Conservation (phyloP, 2,329 filamentous ascomycete species). For the Pezicula radicicola region DNA sequence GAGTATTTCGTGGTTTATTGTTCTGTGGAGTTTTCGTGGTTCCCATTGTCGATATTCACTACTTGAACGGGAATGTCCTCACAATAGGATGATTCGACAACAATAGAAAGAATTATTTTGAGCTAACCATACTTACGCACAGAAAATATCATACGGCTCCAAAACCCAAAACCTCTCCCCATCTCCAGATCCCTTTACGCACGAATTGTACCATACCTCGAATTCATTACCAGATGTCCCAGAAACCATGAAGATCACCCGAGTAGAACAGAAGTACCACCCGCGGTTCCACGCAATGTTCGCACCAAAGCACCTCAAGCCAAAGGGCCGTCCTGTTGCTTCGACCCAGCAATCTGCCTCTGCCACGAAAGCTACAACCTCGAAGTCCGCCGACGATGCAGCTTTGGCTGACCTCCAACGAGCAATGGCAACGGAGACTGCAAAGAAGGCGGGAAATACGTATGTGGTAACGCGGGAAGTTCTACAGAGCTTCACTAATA, state of each 20-base stretch:
- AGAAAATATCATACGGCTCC: conserved; percentile 54
- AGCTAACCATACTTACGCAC: conserved; percentile 10
- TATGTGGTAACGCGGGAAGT: conserved; percentile 28
- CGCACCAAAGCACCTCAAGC: neutral
- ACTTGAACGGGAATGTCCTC: conserved; percentile 8
- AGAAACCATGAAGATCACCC: conserved; percentile 4
- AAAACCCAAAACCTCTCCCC: conserved; percentile 45
- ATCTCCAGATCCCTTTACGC: conserved; percentile 42
- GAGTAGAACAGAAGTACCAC: conserved; percentile 1
- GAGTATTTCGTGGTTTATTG: conserved; percentile 4
- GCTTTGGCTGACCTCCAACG: conserved; percentile 49
- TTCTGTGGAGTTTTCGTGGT: conserved; percentile 1
- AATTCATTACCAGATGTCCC: conserved; percentile 36
- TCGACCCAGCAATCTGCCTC: conserved; percentile 9
- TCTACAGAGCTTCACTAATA: conserved; percentile 25
- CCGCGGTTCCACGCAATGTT: neutral
- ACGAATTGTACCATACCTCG: conserved; percentile 53
- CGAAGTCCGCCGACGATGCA: conserved; percentile 41
- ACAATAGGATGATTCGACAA: conserved; percentile 3
- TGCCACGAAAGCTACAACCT: conserved; percentile 24
- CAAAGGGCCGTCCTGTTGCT: conserved; percentile 1
- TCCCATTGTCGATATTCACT: conserved; percentile 3
- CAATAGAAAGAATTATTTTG: conserved; percentile 7
- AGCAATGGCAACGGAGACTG: conserved; percentile 38
- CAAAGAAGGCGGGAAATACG: conserved; percentile 44